Evolutionary conservation across 1,139 yeast genomes (phyloP), one percentile per base, ranked within the genome.

Genomic region (Suhomyces atakaporum): DNA sequence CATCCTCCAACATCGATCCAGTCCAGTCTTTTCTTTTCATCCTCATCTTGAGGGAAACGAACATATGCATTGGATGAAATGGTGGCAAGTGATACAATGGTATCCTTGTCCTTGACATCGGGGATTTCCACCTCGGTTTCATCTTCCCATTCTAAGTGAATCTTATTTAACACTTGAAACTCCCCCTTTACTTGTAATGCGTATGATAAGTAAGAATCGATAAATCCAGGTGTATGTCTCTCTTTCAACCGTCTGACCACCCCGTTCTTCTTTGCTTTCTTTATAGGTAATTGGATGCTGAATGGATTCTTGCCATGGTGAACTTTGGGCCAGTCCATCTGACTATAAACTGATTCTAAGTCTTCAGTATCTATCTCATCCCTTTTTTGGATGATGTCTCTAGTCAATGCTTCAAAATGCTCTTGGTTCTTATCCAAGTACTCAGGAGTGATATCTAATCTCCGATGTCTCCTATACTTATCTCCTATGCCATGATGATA

Each of bases 21-120:
- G 56, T 88, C 95, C 38, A 65, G 66, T 28, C 68, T 64, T 33
- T 60, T 56, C 56, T 69, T 69, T 33, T 69, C 73, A 27, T 70
- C 61, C 16, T 90, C 95, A 25, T 80, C 76, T 25, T 68, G 62
- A 2, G 97, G 97, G 25, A 78, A 65, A 33, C 76, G 74, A 2
- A 88, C 96, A 54, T 92, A 92, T 2, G 98, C 97, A 60, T 92
- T 86, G 2, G 96, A 85, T 0, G 97, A 80, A 77, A 92, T 84
- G 38, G 84, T 64, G 0, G 97, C 98, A 30, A 92, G 63, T 2
- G 85, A 67, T 4, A 90, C 68, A 5, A 92, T 58, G 0, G 97
- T 85, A 26, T 78, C 79, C 37, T 75, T 75, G 59, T 90, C 96
- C 3, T 77, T 63, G 7, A 92, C 65, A 51, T 92, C 79, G 0